Conservation (phyloP, 768 basidiomycete genomes). For the Rubroboletus pulcherrimus region DNA sequence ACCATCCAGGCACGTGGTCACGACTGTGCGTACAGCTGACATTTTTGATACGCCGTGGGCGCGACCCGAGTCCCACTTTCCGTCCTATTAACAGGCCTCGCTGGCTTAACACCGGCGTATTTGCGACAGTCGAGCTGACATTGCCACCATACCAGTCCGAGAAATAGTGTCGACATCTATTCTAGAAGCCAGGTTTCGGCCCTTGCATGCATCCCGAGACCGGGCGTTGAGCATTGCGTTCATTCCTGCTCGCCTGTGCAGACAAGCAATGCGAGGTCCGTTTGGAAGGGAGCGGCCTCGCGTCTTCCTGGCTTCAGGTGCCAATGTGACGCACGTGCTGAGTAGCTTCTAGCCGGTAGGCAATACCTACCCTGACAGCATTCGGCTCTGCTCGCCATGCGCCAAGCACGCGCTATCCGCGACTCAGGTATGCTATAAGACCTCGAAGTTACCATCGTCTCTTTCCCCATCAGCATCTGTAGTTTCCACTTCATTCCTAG, state of each 20-base stretch:
- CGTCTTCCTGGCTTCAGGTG: slow-evolving; percentile 28
- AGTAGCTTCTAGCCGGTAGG: slow-evolving; percentile 16
- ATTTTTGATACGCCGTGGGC: slow-evolving; percentile 5
- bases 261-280: slow-evolving; percentile 24
- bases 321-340: slow-evolving; percentile 24
- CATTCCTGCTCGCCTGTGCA: slow-evolving; percentile 31
- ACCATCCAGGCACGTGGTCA: no score
- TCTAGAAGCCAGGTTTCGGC: slow-evolving; percentile 14
- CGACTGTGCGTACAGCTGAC: slow-evolving; percentile 7
- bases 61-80: not conserved
- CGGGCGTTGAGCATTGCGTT: slow-evolving; percentile 20
- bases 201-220: slow-evolving; percentile 13
- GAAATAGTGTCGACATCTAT: slow-evolving; percentile 3
- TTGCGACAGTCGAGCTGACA: slow-evolving; percentile 4
- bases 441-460: slow-evolving; percentile 3
- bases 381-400: slow-evolving; percentile 28
- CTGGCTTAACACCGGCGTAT: slow-evolving; percentile 1
- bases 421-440: slow-evolving; percentile 23
- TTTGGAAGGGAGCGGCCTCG: slow-evolving; percentile 31
- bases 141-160: not conserved
- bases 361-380: slow-evolving; percentile 21
- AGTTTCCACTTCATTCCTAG: slow-evolving; percentile 16
- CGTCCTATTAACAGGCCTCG: slow-evolving; percentile 1
- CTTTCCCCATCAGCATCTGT: slow-evolving; percentile 16
- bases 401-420: slow-evolving; percentile 26